Evolutionary conservation across 2,329 filamentous ascomycete species (phyloP).

Genomic region (Akanthomyces lecanii): DNA sequence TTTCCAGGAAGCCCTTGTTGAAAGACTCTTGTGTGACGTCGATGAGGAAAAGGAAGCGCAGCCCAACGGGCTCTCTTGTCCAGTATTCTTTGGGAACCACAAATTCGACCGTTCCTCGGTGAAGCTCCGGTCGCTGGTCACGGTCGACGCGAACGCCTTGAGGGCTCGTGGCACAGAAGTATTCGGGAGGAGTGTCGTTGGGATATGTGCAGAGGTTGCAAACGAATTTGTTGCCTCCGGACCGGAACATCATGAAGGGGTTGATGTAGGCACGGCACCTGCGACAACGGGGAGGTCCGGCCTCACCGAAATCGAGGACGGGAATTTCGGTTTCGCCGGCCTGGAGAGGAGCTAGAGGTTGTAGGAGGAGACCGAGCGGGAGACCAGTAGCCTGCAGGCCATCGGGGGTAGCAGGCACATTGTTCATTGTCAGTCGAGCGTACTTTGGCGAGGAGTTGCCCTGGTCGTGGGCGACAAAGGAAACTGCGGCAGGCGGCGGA

Average conservation of each 20-base stretch:
- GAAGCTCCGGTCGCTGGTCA: constrained; percentile 82
- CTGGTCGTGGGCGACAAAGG: constrained; percentile 92
- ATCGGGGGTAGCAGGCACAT: constrained; percentile 79
- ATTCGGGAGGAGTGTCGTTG: constrained; percentile 88
- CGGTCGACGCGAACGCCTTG: constrained; percentile 84
- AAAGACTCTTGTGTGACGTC: constrained; percentile 90
- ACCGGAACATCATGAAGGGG: constrained; percentile 96
- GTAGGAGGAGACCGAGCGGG: constrained; percentile 81
- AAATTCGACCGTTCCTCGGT: constrained; percentile 90
- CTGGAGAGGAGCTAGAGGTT: constrained; percentile 79
- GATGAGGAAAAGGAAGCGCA: constrained; percentile 86
- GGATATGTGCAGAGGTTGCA: constrained; percentile 98
- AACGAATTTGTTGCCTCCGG: constrained; percentile 91
- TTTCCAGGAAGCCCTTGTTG: constrained; percentile 85
- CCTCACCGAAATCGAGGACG: constrained; percentile 90
- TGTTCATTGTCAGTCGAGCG: constrained; percentile 86
- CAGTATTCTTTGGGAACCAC: constrained; percentile 98
- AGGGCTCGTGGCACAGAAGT: constrained; percentile 87
- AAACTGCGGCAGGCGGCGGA: constrained; percentile 80
- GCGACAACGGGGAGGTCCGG: constrained; percentile 83
- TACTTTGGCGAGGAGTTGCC: constrained; percentile 96
- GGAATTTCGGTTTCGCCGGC: constrained; percentile 83
- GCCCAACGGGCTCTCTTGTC: constrained; percentile 85
- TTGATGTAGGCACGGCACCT: constrained; percentile 97
- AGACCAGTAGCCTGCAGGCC: constrained; percentile 75